Conservation (phyloP, 805 yeast species). For the Starmerella vitae region DNA sequence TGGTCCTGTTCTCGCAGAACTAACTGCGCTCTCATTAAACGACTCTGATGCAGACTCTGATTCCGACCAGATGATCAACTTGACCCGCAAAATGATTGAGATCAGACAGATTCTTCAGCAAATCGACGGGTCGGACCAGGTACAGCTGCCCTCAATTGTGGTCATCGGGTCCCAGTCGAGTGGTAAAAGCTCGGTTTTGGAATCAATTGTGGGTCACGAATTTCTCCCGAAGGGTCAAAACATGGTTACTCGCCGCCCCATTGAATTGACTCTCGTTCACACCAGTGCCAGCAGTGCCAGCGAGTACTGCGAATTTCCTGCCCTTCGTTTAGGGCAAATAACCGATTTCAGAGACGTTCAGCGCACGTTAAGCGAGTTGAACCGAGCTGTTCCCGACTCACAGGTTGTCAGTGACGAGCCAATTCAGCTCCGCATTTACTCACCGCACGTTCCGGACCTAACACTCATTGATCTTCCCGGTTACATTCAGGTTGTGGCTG, state of each 20-base stretch:
- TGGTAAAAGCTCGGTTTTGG: slow-evolving; percentile 92
- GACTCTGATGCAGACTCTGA: slow-evolving; percentile 36
- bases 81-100: slow-evolving; percentile 95
- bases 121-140: slow-evolving; percentile 60
- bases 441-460: slow-evolving; percentile 83
- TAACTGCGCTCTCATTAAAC: slow-evolving; percentile 39
- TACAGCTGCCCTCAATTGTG: slow-evolving; percentile 85
- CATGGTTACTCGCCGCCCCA: slow-evolving; percentile 97
- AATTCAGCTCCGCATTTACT: slow-evolving; percentile 77
- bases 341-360: slow-evolving; percentile 85
- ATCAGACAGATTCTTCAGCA: slow-evolving; percentile 65
- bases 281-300: slow-evolving; percentile 65
- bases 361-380: slow-evolving; percentile 69
- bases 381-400: slow-evolving; percentile 76
- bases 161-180: slow-evolving; percentile 96
- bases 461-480: slow-evolving; percentile 95
- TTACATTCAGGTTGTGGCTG: slow-evolving; percentile 90
- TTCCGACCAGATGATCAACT: slow-evolving; percentile 56
- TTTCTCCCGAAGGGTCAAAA: slow-evolving; percentile 93
- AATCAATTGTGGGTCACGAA: slow-evolving; percentile 95
- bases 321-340: slow-evolving; percentile 63
- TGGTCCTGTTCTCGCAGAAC: slow-evolving; percentile 21
- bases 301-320: slow-evolving; percentile 88
- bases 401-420: slow-evolving; percentile 91
- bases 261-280: slow-evolving; percentile 82